Evolutionary conservation across 306 rosid genomes (phyloP).

Genomic region (Cucumis melo): DNA sequence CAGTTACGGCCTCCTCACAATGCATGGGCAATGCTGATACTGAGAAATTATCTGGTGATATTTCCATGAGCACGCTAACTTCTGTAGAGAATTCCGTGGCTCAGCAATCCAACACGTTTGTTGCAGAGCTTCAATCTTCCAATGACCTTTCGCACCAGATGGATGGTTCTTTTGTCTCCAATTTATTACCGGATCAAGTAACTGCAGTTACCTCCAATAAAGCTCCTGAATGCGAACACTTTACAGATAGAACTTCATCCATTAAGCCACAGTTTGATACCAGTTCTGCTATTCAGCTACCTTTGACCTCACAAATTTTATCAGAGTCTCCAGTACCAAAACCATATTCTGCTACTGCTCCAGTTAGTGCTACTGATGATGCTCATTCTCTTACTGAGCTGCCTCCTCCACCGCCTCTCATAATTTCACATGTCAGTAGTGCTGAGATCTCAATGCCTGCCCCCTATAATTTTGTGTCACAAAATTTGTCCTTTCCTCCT

Average conservation of each 20-base stretch:
- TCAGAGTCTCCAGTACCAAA: constrained; percentile 22
- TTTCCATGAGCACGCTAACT: constrained; percentile 17
- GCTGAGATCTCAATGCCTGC: constrained; percentile 29
- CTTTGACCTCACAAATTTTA: constrained; percentile 25
- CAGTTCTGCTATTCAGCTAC: constrained; percentile 22
- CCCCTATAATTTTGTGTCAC: constrained; percentile 27
- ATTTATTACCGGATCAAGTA: constrained; percentile 25
- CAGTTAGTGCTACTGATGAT: constrained; percentile 18
- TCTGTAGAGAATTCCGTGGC: constrained; percentile 18
- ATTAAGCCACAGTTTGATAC: constrained; percentile 23
- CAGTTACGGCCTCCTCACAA: constrained; percentile 10
- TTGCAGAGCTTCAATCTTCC: constrained; percentile 25
- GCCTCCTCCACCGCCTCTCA: constrained; percentile 43
- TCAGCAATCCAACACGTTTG: constrained; percentile 22
- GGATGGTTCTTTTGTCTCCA: constrained; percentile 19
- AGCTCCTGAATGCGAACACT: constrained; percentile 26
- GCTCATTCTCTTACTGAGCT: constrained; percentile 24
- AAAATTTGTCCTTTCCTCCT: constrained; percentile 39
- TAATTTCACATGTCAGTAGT: constrained; percentile 31
- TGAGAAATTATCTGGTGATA: constrained; percentile 21
- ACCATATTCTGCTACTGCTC: constrained; percentile 22
- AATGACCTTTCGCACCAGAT: constrained; percentile 18
- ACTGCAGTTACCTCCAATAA: constrained; percentile 21
- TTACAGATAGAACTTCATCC: constrained; percentile 16
- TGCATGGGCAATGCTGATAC: constrained; percentile 15